Evolutionary conservation across 768 basidiomycete genomes (phyloP), one percentile per base, ranked within the genome.

Genomic region (Panaeolus papilionaceus): DNA sequence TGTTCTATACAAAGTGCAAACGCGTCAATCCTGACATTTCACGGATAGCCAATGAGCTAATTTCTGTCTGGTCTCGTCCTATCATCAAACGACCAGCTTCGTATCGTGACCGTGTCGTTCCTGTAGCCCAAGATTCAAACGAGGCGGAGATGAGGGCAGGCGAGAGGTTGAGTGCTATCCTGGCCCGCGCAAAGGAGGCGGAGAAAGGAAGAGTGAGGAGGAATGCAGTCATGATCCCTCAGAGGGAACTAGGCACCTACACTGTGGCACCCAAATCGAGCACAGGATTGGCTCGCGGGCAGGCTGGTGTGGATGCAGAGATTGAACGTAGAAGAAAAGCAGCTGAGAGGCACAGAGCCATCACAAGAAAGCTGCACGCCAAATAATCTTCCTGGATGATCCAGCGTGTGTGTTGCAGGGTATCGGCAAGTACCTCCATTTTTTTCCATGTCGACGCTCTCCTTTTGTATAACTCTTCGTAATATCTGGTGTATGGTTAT

Each of bases 1-100:
- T 97, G 37, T 99, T 99, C 80, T 99, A 99, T 84, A 97, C 96
- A 26, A 96, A 96, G 75, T 94, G 92, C 84, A 94, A 92, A 77
- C 92, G 95, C 54, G 95, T 95, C 61, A 91, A 91, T 4, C 85
- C 92, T 0, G 89, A 92, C 64, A 91, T 99, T 65, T 79, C 83
- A n/a, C 89, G 93, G 64, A 87, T 88, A 49, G 96, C 97, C 10
- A 87, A 91, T 69, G 88, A 92, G 62, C 92, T 99, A 67, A 89
- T 99, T 45, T 91, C 88, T 12, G 78, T 82, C 6, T 97, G 95
- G 95, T 93, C 93, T 38, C 86, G 95, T 6, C 95, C 95, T 0
- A 96, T 97, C 78, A 92, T 96, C 81, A 94, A 95, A 73, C 89
- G 94, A 33, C 92, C 90, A 39, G 90, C 94, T 9, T 92, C 90